Evolutionary conservation across 2,329 filamentous ascomycete species (phyloP).

Genomic region (Aspergillus versicolor): DNA sequence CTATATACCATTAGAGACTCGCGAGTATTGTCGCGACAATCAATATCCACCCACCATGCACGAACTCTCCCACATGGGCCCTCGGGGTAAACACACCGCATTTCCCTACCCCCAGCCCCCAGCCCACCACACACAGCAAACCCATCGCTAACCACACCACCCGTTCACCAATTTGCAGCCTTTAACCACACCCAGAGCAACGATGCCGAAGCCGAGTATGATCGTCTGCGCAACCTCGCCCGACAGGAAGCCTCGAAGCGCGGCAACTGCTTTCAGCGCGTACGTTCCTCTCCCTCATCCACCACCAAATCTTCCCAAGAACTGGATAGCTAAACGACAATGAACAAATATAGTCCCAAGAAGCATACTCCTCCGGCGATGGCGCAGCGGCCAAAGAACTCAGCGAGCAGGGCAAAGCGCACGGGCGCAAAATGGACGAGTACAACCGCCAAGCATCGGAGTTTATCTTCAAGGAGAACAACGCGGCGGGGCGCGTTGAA

Average conservation of each 20-base stretch:
- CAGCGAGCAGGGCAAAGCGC: slow-evolving; percentile 79
- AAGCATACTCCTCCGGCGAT: slow-evolving; percentile 82
- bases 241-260: slow-evolving; percentile 78
- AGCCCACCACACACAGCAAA: not conserved
- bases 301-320: not conserved
- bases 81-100: slow-evolving; percentile 32
- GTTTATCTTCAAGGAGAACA: slow-evolving; percentile 95
- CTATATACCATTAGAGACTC: not conserved
- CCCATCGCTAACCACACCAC: slow-evolving; percentile 5
- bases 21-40: not conserved
- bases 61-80: slow-evolving; percentile 45
- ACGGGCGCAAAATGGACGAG: slow-evolving; percentile 79
- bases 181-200: slow-evolving; percentile 70
- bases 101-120: not conserved
- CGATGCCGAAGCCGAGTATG: slow-evolving; percentile 81
- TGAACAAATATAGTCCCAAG: slow-evolving; percentile 56
- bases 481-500: slow-evolving; percentile 70
- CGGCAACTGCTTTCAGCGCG: slow-evolving; percentile 71
- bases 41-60: slow-evolving; percentile 31
- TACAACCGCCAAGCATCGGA: slow-evolving; percentile 91
- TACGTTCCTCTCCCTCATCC: slow-evolving; percentile 33
- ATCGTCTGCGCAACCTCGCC: slow-evolving; percentile 81
- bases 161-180: slow-evolving; percentile 49
- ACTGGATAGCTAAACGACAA: not conserved
- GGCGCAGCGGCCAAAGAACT: slow-evolving; percentile 79